Base-by-base conservation (phyloP, 139 green algal genomes). In the Ettlia oleoabundans region DNA sequence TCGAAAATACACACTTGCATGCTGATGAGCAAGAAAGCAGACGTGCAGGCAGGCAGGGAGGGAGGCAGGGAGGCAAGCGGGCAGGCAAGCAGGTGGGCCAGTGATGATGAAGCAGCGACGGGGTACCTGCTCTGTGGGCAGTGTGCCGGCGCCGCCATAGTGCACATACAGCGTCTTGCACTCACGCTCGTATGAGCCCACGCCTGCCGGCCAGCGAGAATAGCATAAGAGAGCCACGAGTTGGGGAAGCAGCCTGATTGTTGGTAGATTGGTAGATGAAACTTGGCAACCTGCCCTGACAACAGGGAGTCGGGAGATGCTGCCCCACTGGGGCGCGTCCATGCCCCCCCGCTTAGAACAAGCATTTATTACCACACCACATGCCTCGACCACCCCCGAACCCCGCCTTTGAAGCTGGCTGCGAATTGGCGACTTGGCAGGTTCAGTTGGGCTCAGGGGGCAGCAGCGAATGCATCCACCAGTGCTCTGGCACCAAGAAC, bases 111-210 rank as follows among this genome's bases (percentile, higher is more conserved):
- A 3, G n/a, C 30, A 40, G n/a, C 30, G 10, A 21, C 2, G 15
- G 22, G 82, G 77, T 2, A 91, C 68, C 55, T 88, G 70, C 38
- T 84, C 85, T n/a, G 88, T 64, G 3, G 90, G 86, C 40, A 90
- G 74, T 19, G 64, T 75, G 19, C 88, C 91, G 2, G 90, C 90
- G 21, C 89, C 90, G 51, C 92, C 87, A 35, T 90, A 90, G 76
- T 93, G 88, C 38, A 93, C 85, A 65, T 91, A 94, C 62, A 94
- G 73, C 0, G 87, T 92, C 22, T 86, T 88, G 69, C 90, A 91
- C 78, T 94, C 91, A 7, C 91, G 84, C 33, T 91, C 87, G 41
- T 92, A 86, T 13, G 88, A 89, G 19, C 91, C 91, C 62, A 87
- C 80, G 3, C 86, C 86, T 77, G 78, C 8, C 42, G 15, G 58